Evolutionary conservation across 768 basidiomycete species (phyloP), one percentile per base, ranked within the genome.

Genomic region (Royoungia palumana): DNA sequence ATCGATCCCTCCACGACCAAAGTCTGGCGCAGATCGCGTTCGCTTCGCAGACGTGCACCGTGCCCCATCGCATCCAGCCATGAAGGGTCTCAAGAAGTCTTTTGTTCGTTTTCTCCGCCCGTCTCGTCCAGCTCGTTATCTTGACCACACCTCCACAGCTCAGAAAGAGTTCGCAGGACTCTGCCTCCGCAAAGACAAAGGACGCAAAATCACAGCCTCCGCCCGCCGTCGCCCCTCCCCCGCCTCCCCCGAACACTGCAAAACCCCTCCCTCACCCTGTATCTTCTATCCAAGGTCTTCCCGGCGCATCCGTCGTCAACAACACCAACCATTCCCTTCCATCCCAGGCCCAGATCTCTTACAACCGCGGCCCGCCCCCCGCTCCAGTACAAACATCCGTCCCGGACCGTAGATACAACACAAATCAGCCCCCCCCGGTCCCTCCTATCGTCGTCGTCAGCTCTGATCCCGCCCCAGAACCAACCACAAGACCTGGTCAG

Each of bases 401-500:
- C 30, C 68, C 79, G 40, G 87, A 88, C 68, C 85, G 85, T 56
- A 79, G 85, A 70, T 76, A 81, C 52, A 54, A 42, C 14, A 44
- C 64, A 30, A 62, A 55, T 37, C 70, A 72, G 59, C 67, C 75
- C 28, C 71, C 79, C 3, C 72, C 82, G 19, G 76, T 85, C 10
- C 89, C 90, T 48, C 85, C 90, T 50, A 90, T 92, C 66, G 89
- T 93, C 47, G 88, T 93, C 58, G 90, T 92, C 52, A 89, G 83
- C 67, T 73, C 87, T 27, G 90, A 91, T 61, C 72, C 76, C 9
- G 64, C 78, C 19, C 62, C 74, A 20, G 83, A 86, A 46, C 44
- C 49, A 20, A 61, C 70, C 22, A 73, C 74, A 56, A 75, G 77
- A 50, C 51, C 69, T 39, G 67, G 59, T 40, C 75, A 72, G 45